These are phyloP conservation scores for Penicillium sp. DNA, from an alignment of 2,329 filamentous ascomycete species.

Conservation along the genomic window DNA sequence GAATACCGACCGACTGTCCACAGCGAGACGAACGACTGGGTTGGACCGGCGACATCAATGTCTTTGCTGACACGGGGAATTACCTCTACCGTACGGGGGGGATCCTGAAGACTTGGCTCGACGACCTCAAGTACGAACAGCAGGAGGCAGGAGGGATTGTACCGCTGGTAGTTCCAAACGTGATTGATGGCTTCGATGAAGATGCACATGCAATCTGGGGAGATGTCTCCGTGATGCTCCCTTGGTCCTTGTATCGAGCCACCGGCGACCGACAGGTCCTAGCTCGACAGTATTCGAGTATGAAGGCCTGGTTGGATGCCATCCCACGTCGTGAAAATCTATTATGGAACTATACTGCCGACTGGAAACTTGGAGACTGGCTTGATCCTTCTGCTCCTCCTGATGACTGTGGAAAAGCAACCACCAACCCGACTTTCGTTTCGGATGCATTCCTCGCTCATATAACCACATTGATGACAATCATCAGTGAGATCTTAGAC, in stretches of 20 bases:
- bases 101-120: no score
- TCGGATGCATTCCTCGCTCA: slow-evolving; percentile 43
- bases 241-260: slow-evolving; percentile 37
- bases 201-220: slow-evolving; percentile 40
- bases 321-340: slow-evolving; percentile 34
- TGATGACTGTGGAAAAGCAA: slow-evolving; percentile 33
- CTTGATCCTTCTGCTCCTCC: slow-evolving; percentile 43
- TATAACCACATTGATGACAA: slow-evolving; percentile 22
- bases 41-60: slow-evolving; percentile 55
- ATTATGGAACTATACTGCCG: slow-evolving; percentile 34
- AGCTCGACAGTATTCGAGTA: slow-evolving; percentile 36
- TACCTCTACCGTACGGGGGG: slow-evolving; percentile 56
- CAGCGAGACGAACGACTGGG: slow-evolving; percentile 57
- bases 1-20: slow-evolving; percentile 59
- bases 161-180: slow-evolving; percentile 29
- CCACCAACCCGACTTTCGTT: slow-evolving; percentile 38
- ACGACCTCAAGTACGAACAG: slow-evolving; percentile 28
- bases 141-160: no score
- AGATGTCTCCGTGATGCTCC: slow-evolving; percentile 40
- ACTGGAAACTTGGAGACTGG: slow-evolving; percentile 42
- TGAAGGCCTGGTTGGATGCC: slow-evolving; percentile 40
- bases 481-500: background rate
- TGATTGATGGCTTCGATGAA: slow-evolving; percentile 8
- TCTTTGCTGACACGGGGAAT: slow-evolving; percentile 53
- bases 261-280: slow-evolving; percentile 40